Conservation (phyloP, 257 asterid genomes). For the Nicotiana paniculata region DNA sequence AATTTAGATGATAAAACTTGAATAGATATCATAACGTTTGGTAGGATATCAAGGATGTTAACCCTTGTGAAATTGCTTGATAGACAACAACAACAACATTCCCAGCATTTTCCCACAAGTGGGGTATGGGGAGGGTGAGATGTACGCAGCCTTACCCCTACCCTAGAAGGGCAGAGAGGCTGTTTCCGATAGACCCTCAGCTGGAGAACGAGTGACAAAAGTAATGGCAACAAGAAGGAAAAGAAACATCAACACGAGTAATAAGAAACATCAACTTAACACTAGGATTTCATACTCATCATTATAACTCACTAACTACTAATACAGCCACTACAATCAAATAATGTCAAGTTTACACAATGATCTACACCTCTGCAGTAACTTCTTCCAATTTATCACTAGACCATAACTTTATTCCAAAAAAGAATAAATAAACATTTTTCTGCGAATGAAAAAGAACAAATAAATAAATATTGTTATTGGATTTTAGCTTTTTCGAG, state of each 20-base stretch:
- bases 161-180: too few relatives aligned
- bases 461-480: background rate
- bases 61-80: background rate
- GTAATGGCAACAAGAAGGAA: too few relatives aligned
- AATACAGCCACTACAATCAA: background rate
- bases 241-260: background rate
- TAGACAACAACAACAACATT: background rate
- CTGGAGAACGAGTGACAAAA: too few relatives aligned
- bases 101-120: too few relatives aligned
- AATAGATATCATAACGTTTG: background rate
- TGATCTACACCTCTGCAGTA: background rate
- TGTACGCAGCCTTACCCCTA: too few relatives aligned
- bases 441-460: too few relatives aligned
- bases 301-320: background rate
- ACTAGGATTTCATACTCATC: background rate
- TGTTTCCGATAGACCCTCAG: too few relatives aligned
- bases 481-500: background rate
- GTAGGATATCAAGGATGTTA: background rate
- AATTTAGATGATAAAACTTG: background rate
- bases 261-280: background rate
- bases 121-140: too few relatives aligned
- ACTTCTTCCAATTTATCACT: background rate
- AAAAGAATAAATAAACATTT: background rate
- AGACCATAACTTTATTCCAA: background rate
- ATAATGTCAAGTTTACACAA: background rate